Base-by-base conservation (phyloP, 805 yeast species). In the Lachancea nothofagi region DNA sequence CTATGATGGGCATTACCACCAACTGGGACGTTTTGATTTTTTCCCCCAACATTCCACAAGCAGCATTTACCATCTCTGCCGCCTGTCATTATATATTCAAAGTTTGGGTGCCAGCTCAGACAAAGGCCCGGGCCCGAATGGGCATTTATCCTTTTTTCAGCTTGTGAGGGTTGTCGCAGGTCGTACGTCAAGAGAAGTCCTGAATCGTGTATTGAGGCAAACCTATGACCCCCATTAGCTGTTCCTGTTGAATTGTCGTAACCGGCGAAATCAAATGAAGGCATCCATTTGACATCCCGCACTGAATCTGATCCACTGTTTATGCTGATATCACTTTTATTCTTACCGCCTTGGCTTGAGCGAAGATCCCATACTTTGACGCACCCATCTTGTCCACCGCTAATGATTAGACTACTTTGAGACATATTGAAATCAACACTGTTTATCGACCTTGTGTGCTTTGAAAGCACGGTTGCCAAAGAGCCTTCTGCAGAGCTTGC, bases 101-200 rank as follows among this genome's bases (percentile, higher is more conserved):
- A 58, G 27, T 78, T 80, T 0, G 94, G 95, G 55, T 89, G 96
- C 80, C 95, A 88, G 51, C 86, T 88, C 4, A 93, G 61, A 4
- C 94, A 77, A 13, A 89, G 66, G 0, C 95, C 97, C 2, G 96
- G 95, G 0, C 95, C 95, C 2, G 87, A 75, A 57, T 90, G 97
- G 3, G 96, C 94, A 51, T 82, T 84, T 57, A 93, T 72, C 43
- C 80, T 78, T 37, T 80, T 68, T 51, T 90, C 97, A 36, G 68
- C 68, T 36, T 65, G 67, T 9, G 61, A 50, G 4, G 90, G 80
- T 26, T 74, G 72, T 41, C 97, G 71, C n/a, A 85, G 52, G 62
- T 93, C 98, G 78, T 85, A 89, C 49, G 82, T 78, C 50, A 83
- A 78, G n/a, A 90, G 70, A 3, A 84, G 75, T 12, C 98, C 98